phyloP scores from a whole-genome alignment of 2,329 filamentous ascomycete species.

The Tothia fuscella region DNA sequence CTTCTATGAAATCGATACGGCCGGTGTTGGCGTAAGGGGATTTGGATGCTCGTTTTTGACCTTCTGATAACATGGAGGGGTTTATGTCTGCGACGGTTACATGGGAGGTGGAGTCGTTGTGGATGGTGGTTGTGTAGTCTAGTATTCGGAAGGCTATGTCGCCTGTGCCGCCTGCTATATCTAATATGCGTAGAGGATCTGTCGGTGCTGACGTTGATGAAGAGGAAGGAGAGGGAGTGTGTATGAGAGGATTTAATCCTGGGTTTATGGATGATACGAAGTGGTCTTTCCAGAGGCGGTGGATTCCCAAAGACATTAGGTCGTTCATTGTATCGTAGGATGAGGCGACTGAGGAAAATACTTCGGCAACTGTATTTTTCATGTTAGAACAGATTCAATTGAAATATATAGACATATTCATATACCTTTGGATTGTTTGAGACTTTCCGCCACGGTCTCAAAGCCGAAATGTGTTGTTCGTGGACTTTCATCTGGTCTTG shows the following conservation, averaged over 20 bases:
- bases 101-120: slow-evolving; percentile 65
- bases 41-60: slow-evolving; percentile 59
- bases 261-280: slow-evolving; percentile 89
- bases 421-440: slow-evolving; percentile 59
- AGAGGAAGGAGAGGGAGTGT: too few relatives aligned
- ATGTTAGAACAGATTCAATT: slow-evolving; percentile 4
- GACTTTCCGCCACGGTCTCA: slow-evolving; percentile 65
- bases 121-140: slow-evolving; percentile 69
- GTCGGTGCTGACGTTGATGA: slow-evolving; percentile 37
- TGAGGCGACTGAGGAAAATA: slow-evolving; percentile 90
- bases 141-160: slow-evolving; percentile 97
- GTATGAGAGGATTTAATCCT: slow-evolving; percentile 44
- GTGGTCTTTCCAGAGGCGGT: slow-evolving; percentile 94
- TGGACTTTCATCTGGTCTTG: slow-evolving; percentile 29
- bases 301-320: slow-evolving; percentile 94
- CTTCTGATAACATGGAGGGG: slow-evolving; percentile 83
- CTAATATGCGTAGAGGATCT: slow-evolving; percentile 64
- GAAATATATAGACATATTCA: background rate
- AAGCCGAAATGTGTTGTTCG: slow-evolving; percentile 84
- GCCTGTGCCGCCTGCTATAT: slow-evolving; percentile 92
- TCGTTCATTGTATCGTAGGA: slow-evolving; percentile 99
- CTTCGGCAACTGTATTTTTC: slow-evolving; percentile 53
- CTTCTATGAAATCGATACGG: slow-evolving; percentile 65
- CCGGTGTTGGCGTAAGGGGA: slow-evolving; percentile 46
- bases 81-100: slow-evolving; percentile 97